A percentile compares a stretch with the other conserved stretches of the same genome.
Conservation (phyloP, 441 rosid genomes). For the Isatis lusitanica region DNA sequence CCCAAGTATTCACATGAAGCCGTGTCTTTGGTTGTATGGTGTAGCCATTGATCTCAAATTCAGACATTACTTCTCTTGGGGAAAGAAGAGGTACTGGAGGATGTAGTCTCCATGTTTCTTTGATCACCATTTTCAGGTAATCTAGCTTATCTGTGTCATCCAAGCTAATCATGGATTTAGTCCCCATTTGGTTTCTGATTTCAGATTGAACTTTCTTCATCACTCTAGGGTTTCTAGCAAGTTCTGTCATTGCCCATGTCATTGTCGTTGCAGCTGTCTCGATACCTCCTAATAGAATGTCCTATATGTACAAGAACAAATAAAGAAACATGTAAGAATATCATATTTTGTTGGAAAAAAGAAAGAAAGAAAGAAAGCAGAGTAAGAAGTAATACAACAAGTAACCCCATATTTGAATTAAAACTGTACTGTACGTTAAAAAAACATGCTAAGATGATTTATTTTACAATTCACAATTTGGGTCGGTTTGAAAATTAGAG, state of each 20-base stretch:
- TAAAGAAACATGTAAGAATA: too few species aligned
- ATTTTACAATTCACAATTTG: too few species aligned
- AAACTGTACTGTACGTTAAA: too few species aligned
- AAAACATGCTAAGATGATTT: too few species aligned
- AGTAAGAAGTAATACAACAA: too few species aligned
- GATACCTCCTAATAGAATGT: conserved; percentile 2
- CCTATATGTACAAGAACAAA: too few species aligned
- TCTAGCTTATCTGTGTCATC: not conserved
- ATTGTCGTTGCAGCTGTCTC: conserved; percentile 15
- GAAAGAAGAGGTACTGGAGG: conserved; percentile 35
- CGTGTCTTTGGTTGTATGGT: not conserved
- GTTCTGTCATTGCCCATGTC: conserved; percentile 24
- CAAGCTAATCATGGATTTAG: not conserved
- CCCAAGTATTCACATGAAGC: conserved; percentile 33
- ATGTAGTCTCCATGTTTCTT: conserved; percentile 45
- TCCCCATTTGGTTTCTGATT: not conserved
- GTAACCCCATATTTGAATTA: too few species aligned
- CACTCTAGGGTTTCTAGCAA: not conserved
- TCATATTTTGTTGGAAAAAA: too few species aligned
- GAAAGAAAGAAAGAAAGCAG: too few species aligned
- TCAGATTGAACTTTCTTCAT: conserved; percentile 15
- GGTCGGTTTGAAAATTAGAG: too few species aligned
- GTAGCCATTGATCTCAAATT: conserved; percentile 17
- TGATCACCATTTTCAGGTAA: conserved; percentile 33
- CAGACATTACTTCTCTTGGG: conserved; percentile 35